Evolutionary conservation across 805 yeast genomes (phyloP), one percentile per base, ranked within the genome.

Genomic region (Myxozyma kluyveri): DNA sequence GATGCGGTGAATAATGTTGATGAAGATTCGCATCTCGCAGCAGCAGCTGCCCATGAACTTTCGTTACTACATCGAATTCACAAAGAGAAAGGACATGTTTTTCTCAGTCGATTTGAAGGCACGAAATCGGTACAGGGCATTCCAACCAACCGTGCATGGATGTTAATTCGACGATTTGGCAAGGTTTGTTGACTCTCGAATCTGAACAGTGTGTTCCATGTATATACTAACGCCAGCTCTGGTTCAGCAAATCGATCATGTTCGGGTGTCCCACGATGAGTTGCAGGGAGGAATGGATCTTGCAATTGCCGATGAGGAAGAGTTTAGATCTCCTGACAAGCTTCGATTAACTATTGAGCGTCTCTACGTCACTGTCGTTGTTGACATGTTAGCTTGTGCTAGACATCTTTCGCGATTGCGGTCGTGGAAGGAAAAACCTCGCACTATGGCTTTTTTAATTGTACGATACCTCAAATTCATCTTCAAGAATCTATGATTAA

Each of bases 351-450:
- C 45, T 2, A 19, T 50, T 22, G 50, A 50, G 29, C n/a, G 54
- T 21, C 39, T 50, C 7, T 50, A 50, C 24, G 41, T 45, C 41
- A 50, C 54, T 4, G 50, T 50, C 3, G 27, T 44, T 9, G 33
- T 50, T 21, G 54, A 50, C 9, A 6, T 22, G 10, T 21, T 50
- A 2, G 38, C 29, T 3, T 29, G 22, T 6, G 19, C 14, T 12
- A 45, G 45, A 19, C 54, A 50, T 39, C 19, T 50, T 12, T 49
- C 54, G 17, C 32, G 54, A 14, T 36, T 50, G 19, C 24, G 54
- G 21, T 50, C 54, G n/a, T 50, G 54, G 54, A 45, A 33, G 12
- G 54, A 50, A 22, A 45, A 41, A 4, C 19, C n/a, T n/a, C 54
- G 54, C 7, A 50, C 54, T 27, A 3, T 46, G 1, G n/a, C 42